Evolutionary conservation across 1,139 yeast species (phyloP), one percentile per base, ranked within the genome.

Genomic region (Pichia kudriavzevii): DNA sequence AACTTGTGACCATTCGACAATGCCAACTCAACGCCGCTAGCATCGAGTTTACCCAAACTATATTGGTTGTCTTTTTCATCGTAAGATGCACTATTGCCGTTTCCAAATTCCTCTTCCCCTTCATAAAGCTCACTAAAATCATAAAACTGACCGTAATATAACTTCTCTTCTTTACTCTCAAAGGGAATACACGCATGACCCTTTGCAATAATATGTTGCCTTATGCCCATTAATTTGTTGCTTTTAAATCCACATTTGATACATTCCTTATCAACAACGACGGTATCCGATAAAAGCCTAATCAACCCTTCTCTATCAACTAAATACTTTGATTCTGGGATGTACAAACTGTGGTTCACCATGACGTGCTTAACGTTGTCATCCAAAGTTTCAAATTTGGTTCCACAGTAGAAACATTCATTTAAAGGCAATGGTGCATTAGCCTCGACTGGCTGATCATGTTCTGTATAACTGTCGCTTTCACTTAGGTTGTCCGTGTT

Each of bases 101-200:
- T 51, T 4, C 48, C 35, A 4, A 40, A 34, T 19, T 31, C 24
- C 45, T 31, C 28, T 19, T 48, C 56, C 11, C 28, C 8, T 35
- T 49, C 18, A 44, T 13, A 10, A 15, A 3, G 5, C 11, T 7
- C 21, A 9, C 35, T 20, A 42, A 70, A 71, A 35, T 67, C 57
- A 47, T 72, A 73, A 42, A 66, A 73, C 38, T 61, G 61, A 1
- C 61, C 50, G 14, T 72, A 49, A 3, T 56, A 53, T 11, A 52
- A 52, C 37, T 61, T 63, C 31, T 72, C 76, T 12, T 61, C 66
- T 32, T 56, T 59, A 4, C 67, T 59, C 40, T 73, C 79, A 47
- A 67, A 73, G 0, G 79, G 79, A 16, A 73, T 52, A 29, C 59
- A 61, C 43, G 77, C 70, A 46, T 73, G 79, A 0, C 78, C 77